These are phyloP conservation scores for Alternaria arbusti DNA, from an alignment of 2,329 filamentous ascomycete genomes.

Conservation along the genomic window DNA sequence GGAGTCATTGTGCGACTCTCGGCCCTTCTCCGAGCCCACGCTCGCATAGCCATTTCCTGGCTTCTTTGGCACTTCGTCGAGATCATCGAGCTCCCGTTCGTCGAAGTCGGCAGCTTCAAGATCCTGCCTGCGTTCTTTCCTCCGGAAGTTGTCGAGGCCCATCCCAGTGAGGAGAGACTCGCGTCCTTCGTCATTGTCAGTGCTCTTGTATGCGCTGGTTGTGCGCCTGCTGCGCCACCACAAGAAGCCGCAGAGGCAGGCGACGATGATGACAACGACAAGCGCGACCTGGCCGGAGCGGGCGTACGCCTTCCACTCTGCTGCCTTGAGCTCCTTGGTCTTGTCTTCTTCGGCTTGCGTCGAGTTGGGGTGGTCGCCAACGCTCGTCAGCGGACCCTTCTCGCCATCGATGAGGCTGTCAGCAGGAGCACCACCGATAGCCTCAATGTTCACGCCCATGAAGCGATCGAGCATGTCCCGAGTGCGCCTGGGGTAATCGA, in stretches of 20 bases:
- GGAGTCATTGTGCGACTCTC: constrained; percentile 44
- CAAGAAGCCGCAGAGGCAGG: constrained; percentile 75
- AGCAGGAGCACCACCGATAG: constrained; percentile 79
- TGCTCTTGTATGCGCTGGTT: constrained; percentile 53
- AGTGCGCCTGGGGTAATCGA: constrained; percentile 83
- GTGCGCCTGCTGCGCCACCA: constrained; percentile 60
- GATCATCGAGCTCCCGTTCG: constrained; percentile 65
- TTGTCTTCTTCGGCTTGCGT: constrained; percentile 71
- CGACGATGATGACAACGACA: constrained; percentile 78
- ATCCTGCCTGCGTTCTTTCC: constrained; percentile 54
- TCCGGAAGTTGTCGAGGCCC: constrained; percentile 56
- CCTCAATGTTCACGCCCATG: constrained; percentile 88
- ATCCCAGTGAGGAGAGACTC: constrained; percentile 54
- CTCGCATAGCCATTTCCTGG: constrained; percentile 32
- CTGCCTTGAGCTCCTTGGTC: constrained; percentile 76
- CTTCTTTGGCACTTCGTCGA: constrained; percentile 46
- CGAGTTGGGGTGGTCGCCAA: constrained; percentile 74
- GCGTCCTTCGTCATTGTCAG: constrained; percentile 52
- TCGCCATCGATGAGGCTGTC: constrained; percentile 87
- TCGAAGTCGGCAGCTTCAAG: constrained; percentile 69
- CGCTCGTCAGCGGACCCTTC: constrained; percentile 77
- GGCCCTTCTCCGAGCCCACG: constrained; percentile 32
- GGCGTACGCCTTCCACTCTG: constrained; percentile 88
- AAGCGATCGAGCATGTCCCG: constrained; percentile 98
- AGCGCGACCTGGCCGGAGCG: constrained; percentile 86